Percentiles rank a stretch among this genome's conserved stretches.
Conservation (phyloP, 176 grass and related monocot genomes). For the Hsuehochloa calcarea region DNA sequence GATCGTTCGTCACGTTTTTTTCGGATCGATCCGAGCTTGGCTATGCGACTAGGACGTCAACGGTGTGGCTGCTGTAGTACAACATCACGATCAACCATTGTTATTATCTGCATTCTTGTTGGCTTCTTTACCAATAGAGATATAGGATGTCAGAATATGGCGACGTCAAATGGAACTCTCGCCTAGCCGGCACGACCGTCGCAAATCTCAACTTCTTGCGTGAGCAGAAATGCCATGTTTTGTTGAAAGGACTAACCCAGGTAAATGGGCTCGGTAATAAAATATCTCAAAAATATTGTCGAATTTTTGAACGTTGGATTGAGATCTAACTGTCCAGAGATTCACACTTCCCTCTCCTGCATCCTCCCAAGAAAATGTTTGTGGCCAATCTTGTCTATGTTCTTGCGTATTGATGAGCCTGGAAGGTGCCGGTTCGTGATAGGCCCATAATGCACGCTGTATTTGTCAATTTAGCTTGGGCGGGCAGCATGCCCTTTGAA, state of each 20-base stretch:
- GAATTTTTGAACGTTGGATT: too few relatives aligned
- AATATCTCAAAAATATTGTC: too few relatives aligned
- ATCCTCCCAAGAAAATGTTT: too few relatives aligned
- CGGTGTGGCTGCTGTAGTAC: background rate
- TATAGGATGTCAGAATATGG: background rate
- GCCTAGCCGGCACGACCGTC: background rate
- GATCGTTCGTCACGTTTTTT: background rate
- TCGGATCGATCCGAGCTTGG: background rate
- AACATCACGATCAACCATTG: background rate
- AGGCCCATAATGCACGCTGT: background rate
- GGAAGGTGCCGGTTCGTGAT: background rate
- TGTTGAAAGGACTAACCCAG: background rate
- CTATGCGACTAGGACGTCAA: background rate
- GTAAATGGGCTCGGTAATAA: too few relatives aligned
- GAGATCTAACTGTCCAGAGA: too few relatives aligned
- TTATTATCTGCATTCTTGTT: background rate
- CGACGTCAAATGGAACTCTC: background rate
- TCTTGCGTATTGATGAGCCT: background rate
- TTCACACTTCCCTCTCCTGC: too few relatives aligned
- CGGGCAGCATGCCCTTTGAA: background rate
- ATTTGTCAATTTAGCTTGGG: background rate
- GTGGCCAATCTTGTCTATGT: background rate
- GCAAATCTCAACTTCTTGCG: background rate
- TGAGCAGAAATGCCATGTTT: background rate
- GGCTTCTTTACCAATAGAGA: too few relatives aligned